Evolutionary conservation across 2,329 filamentous ascomycete species (phyloP).

Genomic region (Monilinia laxa): DNA sequence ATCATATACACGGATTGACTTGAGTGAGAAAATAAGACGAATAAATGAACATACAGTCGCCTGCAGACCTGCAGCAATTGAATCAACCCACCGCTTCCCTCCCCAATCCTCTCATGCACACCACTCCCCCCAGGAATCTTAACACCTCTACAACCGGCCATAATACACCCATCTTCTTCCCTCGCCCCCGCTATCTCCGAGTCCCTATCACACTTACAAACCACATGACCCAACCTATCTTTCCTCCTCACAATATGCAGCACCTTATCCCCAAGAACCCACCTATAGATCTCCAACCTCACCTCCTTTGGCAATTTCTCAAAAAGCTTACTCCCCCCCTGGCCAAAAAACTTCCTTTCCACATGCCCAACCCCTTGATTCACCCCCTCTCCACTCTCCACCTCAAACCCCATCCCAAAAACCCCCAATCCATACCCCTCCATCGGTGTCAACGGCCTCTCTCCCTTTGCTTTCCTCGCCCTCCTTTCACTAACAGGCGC

Average conservation of each 20-base stretch:
- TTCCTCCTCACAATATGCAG: conserved; percentile 30
- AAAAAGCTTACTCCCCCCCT: conserved; percentile 12
- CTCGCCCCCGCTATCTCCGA: conserved; percentile 21
- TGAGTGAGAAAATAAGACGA: background rate
- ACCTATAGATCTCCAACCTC: conserved; percentile 27
- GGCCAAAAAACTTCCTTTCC: conserved; percentile 5
- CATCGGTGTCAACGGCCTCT: background rate
- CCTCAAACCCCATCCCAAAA: background rate
- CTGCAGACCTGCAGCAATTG: conserved; percentile 32
- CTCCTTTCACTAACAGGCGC: conserved; percentile 6
- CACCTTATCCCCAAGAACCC: conserved; percentile 27
- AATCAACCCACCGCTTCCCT: conserved; percentile 21
- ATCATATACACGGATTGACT: no score
- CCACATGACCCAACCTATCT: conserved; percentile 25
- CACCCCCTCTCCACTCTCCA: background rate
- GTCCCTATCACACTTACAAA: conserved; percentile 1
- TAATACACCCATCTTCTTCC: conserved; percentile 24
- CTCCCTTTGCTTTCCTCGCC: background rate
- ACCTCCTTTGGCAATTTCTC: conserved; percentile 2
- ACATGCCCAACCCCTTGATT: background rate
- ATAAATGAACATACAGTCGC: conserved; percentile 27
- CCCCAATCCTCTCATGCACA: background rate
- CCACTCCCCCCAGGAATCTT: conserved; percentile 25
- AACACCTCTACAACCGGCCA: conserved; percentile 26
- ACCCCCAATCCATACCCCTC: conserved; percentile 6